Evolutionary conservation across 352 stramenopile genomes (phyloP), one percentile per base, ranked within the genome.

Genomic region (Globisporangium mamillatum): DNA sequence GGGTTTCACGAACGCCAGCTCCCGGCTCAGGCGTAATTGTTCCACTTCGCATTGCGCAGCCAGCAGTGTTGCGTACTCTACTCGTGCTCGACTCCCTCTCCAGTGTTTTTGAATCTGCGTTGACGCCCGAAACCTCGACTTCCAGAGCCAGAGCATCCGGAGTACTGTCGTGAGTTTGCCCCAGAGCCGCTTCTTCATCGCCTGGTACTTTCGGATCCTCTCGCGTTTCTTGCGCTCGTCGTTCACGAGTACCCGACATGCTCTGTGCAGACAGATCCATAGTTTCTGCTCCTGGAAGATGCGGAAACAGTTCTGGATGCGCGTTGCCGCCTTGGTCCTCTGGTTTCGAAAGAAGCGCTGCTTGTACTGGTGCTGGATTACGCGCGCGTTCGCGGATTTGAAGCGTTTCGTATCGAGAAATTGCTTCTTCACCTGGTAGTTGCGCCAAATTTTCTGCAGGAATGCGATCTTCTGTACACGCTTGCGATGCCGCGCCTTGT

Each of bases 301-400:
- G 0, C 79, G 78, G 29, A 90, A 84, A 34, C 69, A 87, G 16
- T 52, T 67, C 48, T 86, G 77, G 34, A 86, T 82, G 7, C 73
- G 76, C 10, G 55, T 50, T 1, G 74, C 79, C 12, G 78, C 71
- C 6, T 56, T 69, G 2, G 64, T 29, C 4, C 70, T 64, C 1
- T 60, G 60, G 0, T 54, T 60, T 1, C 18, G 32, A 27, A 75
- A 75, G 55, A 46, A 61, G 52, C 66, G 80, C 16, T 44, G n/a
- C 54, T 67, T 73, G 62, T 83, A 87, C 1, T 25, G 34, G 12
- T 67, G 76, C 59, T 88, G 80, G 25, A 90, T 81, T 3, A 67
- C 56, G 0, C 18, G 22, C 0, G 73, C 76, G 48, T 76, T 71
- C 4, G 55, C 63, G n/a, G 72, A n/a, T 7, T 68, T 70, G 32